Evolutionary conservation across 108 stramenopile species (phyloP).

Genomic region (Nitzschia putrida): DNA sequence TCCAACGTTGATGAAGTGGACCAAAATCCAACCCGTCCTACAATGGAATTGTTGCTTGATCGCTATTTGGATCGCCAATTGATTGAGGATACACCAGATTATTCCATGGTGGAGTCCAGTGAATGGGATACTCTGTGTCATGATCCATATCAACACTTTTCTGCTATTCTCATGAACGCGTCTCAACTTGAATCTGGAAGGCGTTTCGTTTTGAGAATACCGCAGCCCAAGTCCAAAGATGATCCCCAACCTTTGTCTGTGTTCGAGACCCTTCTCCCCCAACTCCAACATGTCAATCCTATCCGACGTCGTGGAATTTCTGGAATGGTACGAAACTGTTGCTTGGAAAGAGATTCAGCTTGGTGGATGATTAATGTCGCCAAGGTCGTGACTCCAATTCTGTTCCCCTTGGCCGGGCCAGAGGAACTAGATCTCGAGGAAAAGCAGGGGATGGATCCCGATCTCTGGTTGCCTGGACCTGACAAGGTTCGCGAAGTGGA

Average conservation of each 20-base stretch:
- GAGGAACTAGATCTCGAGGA: conserved; percentile 86
- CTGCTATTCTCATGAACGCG: conserved; percentile 83
- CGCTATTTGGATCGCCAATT: conserved; percentile 44
- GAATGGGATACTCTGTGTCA: conserved; percentile 41
- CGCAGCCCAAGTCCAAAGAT: background rate
- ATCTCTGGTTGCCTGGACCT: conserved; percentile 85
- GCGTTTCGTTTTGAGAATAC: conserved; percentile 65
- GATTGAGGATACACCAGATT: conserved; percentile 1
- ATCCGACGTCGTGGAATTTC: conserved; percentile 81
- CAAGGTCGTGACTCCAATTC: conserved; percentile 56
- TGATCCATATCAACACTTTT: conserved; percentile 90
- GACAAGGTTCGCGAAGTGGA: conserved; percentile 78
- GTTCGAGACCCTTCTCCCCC: conserved; percentile 59
- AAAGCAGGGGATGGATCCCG: conserved; percentile 84
- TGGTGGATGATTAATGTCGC: conserved; percentile 85
- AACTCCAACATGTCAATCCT: conserved; percentile 57
- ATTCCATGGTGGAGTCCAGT: background rate
- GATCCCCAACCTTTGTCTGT: conserved; percentile 25
- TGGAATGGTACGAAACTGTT: conserved; percentile 83
- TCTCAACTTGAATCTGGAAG: conserved; percentile 79
- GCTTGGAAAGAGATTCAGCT: conserved; percentile 74
- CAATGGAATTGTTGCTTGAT: conserved; percentile 66
- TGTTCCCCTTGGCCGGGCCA: conserved; percentile 80
- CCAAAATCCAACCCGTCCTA: conserved; percentile 42
- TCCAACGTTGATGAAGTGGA: conserved; percentile 26